Base-by-base conservation (phyloP, 352 stramenopile species). In the Phytophthora vignae region DNA sequence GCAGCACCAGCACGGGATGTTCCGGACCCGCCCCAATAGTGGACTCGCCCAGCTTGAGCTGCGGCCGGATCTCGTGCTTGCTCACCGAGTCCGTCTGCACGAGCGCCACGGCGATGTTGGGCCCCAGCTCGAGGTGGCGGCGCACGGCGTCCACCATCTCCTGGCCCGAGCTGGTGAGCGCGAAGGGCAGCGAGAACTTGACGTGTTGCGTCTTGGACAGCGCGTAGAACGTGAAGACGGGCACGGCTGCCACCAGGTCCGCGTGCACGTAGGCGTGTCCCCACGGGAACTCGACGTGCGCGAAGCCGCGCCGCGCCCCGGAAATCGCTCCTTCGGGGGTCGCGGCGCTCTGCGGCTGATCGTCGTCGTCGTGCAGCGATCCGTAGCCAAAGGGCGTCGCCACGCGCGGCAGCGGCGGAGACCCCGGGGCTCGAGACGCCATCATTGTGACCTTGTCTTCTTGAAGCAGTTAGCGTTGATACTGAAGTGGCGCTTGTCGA, bases 171-270 rank as follows among this genome's bases (percentile, higher is more conserved):
- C 74, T 87, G 8, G 79, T 89, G 14, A 95, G 62, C 22, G 83
- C 71, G 52, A 92, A 93, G 7, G 78, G 73, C 31, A 93, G 56
- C 42, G 81, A 67, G 62, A 95, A 95, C 67, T 93, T 95, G 42
- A 92, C 40, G 52, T 83, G 87, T 60, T 90, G 79, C 40, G 54
- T 78, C 56, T 88, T 79, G 14, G 79, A 71, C 17, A 95, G 65
- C 38, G 87, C 87, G 73, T 93, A 95, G 72, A 95, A 92, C 9
- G 84, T 95, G 55, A 95, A 95, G 50, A 90, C 75, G 1, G 85
- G 87, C 29, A 79, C 73, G 14, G 80, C 58, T 5, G 82, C 84
- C 44, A 93, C 81, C 27, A 91, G 61, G 29, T 90, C 79, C 19
- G 78, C 65, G 57, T 90, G 76, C 17, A 95, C 77, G 55, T 91